These are phyloP conservation scores for Cordia subcordata DNA, from an alignment of 257 asterid genomes.

Conservation along the genomic window DNA sequence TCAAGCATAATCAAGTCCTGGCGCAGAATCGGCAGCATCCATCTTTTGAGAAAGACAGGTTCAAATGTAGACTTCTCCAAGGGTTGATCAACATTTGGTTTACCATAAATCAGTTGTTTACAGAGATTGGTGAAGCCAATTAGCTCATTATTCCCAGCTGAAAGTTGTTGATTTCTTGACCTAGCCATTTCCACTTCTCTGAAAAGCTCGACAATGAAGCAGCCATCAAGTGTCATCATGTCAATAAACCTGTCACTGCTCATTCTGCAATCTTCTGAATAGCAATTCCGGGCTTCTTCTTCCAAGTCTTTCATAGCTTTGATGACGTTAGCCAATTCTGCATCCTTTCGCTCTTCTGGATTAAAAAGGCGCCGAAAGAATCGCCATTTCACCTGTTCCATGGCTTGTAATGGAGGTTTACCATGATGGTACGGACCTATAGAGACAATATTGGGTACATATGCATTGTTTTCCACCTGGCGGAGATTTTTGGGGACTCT, in stretches of 20 bases:
- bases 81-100: background rate
- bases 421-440: conserved; percentile 14
- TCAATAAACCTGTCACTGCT: background rate
- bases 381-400: conserved; percentile 10
- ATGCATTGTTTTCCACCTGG: conserved; percentile 1
- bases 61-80: background rate
- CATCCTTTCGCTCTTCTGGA: background rate
- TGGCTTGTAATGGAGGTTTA: background rate
- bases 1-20: conserved; percentile 6
- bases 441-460: conserved; percentile 8
- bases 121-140: too few species aligned
- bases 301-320: background rate
- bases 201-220: conserved; percentile 8
- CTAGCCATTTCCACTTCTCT: too few species aligned
- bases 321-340: background rate
- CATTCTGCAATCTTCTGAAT: background rate
- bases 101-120: background rate
- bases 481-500: background rate
- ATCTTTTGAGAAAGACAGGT: background rate
- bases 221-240: conserved; percentile 9
- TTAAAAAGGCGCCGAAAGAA: background rate
- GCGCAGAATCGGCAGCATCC: conserved; percentile 6
- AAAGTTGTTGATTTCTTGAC: too few species aligned
- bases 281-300: conserved; percentile 4
- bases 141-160: too few species aligned